Evolutionary conservation across 495 filamentous ascomycete genomes (phyloP).

Genomic region (Hyaloscypha finlandica): DNA sequence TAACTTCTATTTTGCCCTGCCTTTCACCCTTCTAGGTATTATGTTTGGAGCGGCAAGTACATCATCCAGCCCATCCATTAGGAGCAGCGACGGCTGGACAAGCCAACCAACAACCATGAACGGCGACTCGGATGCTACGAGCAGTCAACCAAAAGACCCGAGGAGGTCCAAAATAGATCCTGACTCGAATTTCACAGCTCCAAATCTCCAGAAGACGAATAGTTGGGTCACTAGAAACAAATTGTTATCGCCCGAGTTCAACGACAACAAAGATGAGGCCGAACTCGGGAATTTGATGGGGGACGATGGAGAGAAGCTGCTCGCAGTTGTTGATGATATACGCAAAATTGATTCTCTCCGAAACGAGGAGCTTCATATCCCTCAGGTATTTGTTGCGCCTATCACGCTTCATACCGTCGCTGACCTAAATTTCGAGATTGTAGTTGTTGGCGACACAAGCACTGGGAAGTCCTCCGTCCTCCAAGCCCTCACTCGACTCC

Average conservation of each 20-base stretch:
- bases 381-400: conserved; percentile 14
- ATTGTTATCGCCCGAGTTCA: conserved; percentile 17
- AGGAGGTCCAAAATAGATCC: conserved; percentile 19
- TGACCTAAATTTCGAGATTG: conserved; percentile 58
- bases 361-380: conserved; percentile 21
- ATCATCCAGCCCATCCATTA: conserved; percentile 6
- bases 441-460: conserved; percentile 60
- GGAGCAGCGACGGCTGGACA: conserved; percentile 10
- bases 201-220: conserved; percentile 19
- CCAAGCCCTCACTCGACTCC: conserved; percentile 52
- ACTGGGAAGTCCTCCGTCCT: conserved; percentile 57
- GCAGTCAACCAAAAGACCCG: conserved; percentile 5
- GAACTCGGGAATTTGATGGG: conserved; percentile 24
- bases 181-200: conserved; percentile 10
- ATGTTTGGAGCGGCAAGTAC: not conserved
- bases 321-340: conserved; percentile 19
- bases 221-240: conserved; percentile 18
- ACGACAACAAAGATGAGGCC: conserved; percentile 15
- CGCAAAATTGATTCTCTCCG: conserved; percentile 23
- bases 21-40: no score
- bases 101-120: conserved; percentile 5
- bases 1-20: no score
- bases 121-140: conserved; percentile 5
- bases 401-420: not conserved
- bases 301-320: conserved; percentile 24